These are phyloP conservation scores for Vitis labrusca DNA, from an alignment of 164 flowering plant species.

Conservation along the genomic window DNA sequence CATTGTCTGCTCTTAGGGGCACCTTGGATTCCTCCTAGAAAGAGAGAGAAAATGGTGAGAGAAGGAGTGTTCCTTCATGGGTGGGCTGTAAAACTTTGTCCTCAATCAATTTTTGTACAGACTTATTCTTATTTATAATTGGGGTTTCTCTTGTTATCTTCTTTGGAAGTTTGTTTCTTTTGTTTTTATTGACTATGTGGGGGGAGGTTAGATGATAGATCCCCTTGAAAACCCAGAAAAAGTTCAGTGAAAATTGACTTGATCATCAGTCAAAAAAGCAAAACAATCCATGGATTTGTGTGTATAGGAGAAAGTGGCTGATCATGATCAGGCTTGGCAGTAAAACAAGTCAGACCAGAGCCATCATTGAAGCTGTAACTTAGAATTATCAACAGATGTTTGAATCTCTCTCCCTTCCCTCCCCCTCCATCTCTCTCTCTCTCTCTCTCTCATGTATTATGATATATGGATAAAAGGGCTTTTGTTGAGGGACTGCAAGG, in stretches of 20 bases:
- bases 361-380: conserved; percentile 6
- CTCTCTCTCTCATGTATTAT: not conserved
- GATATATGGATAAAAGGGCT: not conserved
- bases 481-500: not conserved
- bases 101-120: not conserved
- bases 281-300: too few relatives aligned
- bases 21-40: conserved; percentile 1
- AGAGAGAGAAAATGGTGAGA: not conserved
- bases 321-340: not conserved
- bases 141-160: not conserved
- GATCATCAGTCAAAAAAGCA: too few relatives aligned
- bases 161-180: conserved; percentile 6
- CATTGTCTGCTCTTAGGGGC: conserved; percentile 2
- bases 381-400: not conserved
- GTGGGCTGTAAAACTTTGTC: conserved; percentile 9
- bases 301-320: too few relatives aligned
- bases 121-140: not conserved
- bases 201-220: not conserved
- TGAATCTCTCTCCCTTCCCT: not conserved
- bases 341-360: conserved; percentile 1
- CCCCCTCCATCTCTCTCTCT: not conserved
- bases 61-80: conserved; percentile 1
- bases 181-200: not conserved
- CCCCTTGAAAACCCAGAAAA: not conserved
- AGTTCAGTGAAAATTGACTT: too few relatives aligned